Evolutionary conservation across 2,329 filamentous ascomycete genomes (phyloP).

Genomic region (Scedosporium apiospermum): DNA sequence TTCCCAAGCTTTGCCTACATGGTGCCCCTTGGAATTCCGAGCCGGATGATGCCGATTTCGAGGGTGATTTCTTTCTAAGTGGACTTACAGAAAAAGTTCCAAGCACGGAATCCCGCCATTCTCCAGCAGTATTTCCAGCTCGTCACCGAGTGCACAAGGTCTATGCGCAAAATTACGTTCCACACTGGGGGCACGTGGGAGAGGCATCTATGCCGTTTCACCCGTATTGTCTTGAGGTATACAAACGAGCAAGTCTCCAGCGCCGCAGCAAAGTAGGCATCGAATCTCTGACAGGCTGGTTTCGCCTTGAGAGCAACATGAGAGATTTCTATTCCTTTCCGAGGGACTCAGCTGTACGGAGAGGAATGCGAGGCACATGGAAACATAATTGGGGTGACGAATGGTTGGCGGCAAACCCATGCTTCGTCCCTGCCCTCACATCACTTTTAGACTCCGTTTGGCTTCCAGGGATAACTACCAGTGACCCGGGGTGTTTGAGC

Average conservation of each 20-base stretch:
- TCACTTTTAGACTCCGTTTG: neutral
- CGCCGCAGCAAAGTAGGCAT: slow-evolving; percentile 13
- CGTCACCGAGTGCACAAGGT: neutral
- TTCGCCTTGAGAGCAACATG: neutral
- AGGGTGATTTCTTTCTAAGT: neutral
- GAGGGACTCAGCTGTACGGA: neutral
- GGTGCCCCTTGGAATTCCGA: neutral
- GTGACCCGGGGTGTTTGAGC: neutral
- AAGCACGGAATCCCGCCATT: no score
- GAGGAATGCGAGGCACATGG: neutral
- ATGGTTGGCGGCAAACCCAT: neutral
- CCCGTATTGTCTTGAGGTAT: slow-evolving; percentile 19
- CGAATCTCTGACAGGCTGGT: slow-evolving; percentile 8
- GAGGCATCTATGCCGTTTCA: slow-evolving; percentile 16
- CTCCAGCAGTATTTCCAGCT: no score
- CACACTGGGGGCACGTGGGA: no score
- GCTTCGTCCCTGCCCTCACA: neutral
- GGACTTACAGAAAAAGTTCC: neutral
- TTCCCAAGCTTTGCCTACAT: slow-evolving; percentile 10
- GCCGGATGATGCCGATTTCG: neutral
- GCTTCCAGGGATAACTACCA: neutral
- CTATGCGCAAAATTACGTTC: neutral
- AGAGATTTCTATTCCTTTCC: neutral
- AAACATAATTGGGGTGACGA: neutral
- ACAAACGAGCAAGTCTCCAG: slow-evolving; percentile 14